phyloP scores from a whole-genome alignment of 208 protist species.

The Novymonas esmeraldas region DNA sequence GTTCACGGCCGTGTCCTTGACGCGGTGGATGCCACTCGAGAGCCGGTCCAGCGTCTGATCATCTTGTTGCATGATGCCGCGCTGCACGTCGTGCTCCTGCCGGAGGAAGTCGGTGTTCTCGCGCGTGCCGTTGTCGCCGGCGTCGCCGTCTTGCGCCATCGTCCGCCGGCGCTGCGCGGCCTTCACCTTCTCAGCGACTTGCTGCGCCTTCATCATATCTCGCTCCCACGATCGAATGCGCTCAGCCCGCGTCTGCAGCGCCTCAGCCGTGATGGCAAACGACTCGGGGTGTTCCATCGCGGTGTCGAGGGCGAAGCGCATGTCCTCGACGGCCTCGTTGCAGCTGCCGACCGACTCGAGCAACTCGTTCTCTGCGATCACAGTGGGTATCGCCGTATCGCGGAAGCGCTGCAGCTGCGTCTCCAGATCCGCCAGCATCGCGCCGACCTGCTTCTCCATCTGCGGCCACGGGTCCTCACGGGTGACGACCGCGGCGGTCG shows the following conservation, averaged over 20 bases:
- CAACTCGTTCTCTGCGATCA: conserved; percentile 73
- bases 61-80: conserved; percentile 59
- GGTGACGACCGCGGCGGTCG: conserved; percentile 8
- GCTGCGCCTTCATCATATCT: conserved; percentile 67
- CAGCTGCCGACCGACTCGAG: conserved; percentile 65
- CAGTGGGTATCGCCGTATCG: conserved; percentile 48
- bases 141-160: conserved; percentile 24
- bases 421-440: conserved; percentile 66
- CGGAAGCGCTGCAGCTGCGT: conserved; percentile 64
- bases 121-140: conserved; percentile 18
- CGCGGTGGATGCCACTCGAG: conserved; percentile 62
- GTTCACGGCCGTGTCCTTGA: conserved; percentile 69
- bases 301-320: conserved; percentile 79
- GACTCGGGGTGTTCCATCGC: conserved; percentile 82
- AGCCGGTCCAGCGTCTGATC: conserved; percentile 77
- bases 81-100: conserved; percentile 73
- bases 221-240: conserved; percentile 75
- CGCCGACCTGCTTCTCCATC: conserved; percentile 81
- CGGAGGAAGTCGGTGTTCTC: conserved; percentile 74
- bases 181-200: conserved; percentile 56
- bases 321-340: conserved; percentile 71
- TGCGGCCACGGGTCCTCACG: conserved; percentile 82
- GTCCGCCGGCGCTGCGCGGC: conserved; percentile 43
- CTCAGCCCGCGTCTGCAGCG: conserved; percentile 68
- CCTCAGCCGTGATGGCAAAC: conserved; percentile 72